A percentile compares a stretch with the other conserved stretches of the same genome.
These are phyloP conservation scores for Dendrostoma leiphaemia DNA, from an alignment of 2,329 filamentous ascomycete genomes.

Conservation along the genomic window DNA sequence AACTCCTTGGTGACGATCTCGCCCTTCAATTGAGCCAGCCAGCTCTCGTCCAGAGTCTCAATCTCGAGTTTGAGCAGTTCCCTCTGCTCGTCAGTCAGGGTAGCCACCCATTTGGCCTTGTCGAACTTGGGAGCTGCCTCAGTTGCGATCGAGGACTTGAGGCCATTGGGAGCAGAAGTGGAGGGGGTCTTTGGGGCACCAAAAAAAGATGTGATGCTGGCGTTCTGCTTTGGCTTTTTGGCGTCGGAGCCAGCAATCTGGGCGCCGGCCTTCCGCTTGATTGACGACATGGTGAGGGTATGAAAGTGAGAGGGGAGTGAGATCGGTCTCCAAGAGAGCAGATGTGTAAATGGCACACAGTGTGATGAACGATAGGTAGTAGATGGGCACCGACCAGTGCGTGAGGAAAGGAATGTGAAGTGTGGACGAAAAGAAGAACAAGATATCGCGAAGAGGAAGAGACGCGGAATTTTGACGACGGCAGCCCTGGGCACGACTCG, in stretches of 20 bases:
- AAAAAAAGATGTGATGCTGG: slow-evolving; percentile 89
- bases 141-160: slow-evolving; percentile 17
- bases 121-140: slow-evolving; percentile 62
- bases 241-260: slow-evolving; percentile 45
- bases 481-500: background rate
- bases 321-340: background rate
- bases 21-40: slow-evolving; percentile 85
- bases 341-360: background rate
- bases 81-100: slow-evolving; percentile 77
- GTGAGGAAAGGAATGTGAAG: background rate
- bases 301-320: slow-evolving; percentile 4
- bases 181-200: slow-evolving; percentile 58
- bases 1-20: slow-evolving; percentile 79
- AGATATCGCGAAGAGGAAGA: slow-evolving; percentile 5
- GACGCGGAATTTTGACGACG: slow-evolving; percentile 15
- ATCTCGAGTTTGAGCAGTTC: slow-evolving; percentile 85
- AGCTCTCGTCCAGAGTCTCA: slow-evolving; percentile 85
- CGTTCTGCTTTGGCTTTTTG: slow-evolving; percentile 73
- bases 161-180: slow-evolving; percentile 22
- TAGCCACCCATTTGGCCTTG: slow-evolving; percentile 85
- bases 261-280: slow-evolving; percentile 66
- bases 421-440: background rate
- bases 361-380: background rate
- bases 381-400: background rate
- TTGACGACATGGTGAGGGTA: slow-evolving; percentile 45